Evolutionary conservation across 1,284 basidiomycete genomes (phyloP), one percentile per base, ranked within the genome.

Genomic region (Caloboletus inedulis): DNA sequence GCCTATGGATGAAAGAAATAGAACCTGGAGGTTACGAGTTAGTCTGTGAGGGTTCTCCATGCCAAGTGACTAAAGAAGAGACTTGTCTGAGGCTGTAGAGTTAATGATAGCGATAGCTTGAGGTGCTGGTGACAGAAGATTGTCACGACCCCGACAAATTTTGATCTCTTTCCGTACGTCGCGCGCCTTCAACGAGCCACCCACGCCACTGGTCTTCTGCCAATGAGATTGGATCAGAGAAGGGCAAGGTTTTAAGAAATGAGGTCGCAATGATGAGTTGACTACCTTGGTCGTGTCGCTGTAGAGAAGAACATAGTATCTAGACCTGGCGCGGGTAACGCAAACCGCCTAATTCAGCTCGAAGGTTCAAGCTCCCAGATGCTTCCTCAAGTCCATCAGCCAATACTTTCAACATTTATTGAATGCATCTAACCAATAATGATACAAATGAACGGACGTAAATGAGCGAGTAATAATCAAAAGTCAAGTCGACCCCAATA

Each of bases 361-460:
- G n/a, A 10, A 18, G 18, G 25, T 19, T 12, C 18, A 16, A 27
- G 31, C 31, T 21, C 3, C 1, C 14, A 48, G 7, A 13, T 21
- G 29, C 43, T 40, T n/a, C 37, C 7, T n/a, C 18, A 8, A 14
- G 25, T 16, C n/a, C 7, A 7, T 25, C 25, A 33, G 23, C 14
- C 27, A 30, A 19, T 33, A 23, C 23, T 36, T 31, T 48, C n/a
- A 37, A 14, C 12, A 27, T 51, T 29, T 16, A n/a, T 31, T 33
- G 27, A 44, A 30, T 12, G 21, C n/a, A 31, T 50, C 48, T 16
- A 39, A 42, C 39, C 25, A 51, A 59, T 56, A 61, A 56, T 45
- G 25, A 52, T 64, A 62, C 52, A 53, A 47, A 51, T 21, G 46
- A 55, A 44, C 4, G 27, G 31, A 49, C 4, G 29, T 30, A 37